A percentile compares a stretch with the other conserved stretches of the same genome.
Evolutionary conservation across 148 eudicot genomes (phyloP).

Genomic region (Rhododendron vialii): DNA sequence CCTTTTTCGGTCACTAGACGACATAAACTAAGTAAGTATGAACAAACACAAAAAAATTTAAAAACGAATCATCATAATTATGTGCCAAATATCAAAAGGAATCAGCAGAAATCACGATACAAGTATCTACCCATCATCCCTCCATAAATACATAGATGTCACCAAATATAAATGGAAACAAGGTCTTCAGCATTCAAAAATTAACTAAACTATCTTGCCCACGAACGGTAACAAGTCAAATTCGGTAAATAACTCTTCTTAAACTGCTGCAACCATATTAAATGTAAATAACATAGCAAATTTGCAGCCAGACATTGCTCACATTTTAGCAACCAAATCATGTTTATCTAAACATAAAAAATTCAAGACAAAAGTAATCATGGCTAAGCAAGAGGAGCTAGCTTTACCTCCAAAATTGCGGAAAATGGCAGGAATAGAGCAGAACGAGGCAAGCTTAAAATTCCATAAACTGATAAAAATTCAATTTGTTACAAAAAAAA

Average conservation of each 20-base stretch:
- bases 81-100: neutral
- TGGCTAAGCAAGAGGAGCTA: neutral
- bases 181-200: neutral
- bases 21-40: neutral
- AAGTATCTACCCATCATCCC: neutral
- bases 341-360: neutral
- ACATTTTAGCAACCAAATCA: neutral
- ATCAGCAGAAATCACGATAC: neutral
- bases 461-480: neutral
- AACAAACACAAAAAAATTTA: neutral
- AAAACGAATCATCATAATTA: neutral
- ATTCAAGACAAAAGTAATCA: neutral
- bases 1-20: neutral
- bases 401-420: constrained; percentile 3
- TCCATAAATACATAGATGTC: neutral
- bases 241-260: neutral
- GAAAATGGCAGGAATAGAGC: neutral
- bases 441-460: neutral
- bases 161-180: neutral
- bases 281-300: neutral
- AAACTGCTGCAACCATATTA: neutral
- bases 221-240: neutral
- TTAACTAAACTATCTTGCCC: neutral
- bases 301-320: neutral
- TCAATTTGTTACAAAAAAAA: neutral